These are phyloP conservation scores for Teratosphaeria destructans DNA, from an alignment of 2,329 filamentous ascomycete species.

Conservation along the genomic window DNA sequence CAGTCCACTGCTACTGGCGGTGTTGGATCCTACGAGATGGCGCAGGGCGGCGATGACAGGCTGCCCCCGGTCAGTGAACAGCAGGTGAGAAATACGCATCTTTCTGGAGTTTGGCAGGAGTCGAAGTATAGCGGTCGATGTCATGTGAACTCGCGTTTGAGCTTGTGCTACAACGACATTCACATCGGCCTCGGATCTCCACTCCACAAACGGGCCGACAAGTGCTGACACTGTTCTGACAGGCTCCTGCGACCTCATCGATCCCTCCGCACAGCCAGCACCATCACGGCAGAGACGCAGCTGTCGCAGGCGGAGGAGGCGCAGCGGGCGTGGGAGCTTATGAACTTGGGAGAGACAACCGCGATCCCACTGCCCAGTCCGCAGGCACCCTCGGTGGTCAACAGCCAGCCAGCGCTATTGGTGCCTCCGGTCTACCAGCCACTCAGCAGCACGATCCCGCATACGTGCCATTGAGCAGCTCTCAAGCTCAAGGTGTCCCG, in stretches of 20 bases:
- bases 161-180: background rate
- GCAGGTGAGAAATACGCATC: background rate
- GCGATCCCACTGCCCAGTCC: constrained; percentile 16
- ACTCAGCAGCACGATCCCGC: background rate
- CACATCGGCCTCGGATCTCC: background rate
- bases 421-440: background rate
- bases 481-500: background rate
- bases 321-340: constrained; percentile 18
- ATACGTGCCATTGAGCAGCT: background rate
- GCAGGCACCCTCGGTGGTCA: constrained; percentile 11
- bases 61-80: background rate
- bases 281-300: constrained; percentile 22
- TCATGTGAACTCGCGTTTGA: background rate
- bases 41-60: background rate
- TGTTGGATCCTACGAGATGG: constrained; percentile 9
- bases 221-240: background rate
- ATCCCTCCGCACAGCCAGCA: constrained; percentile 1
- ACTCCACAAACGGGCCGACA: too few relatives aligned
- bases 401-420: background rate
- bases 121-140: background rate
- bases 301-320: constrained; percentile 21
- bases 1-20: constrained; percentile 19
- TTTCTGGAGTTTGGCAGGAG: background rate
- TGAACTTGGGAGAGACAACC: constrained; percentile 13
- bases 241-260: background rate